Base-by-base conservation (phyloP, 139 green algal species). In the Zygnema cylindricum region DNA sequence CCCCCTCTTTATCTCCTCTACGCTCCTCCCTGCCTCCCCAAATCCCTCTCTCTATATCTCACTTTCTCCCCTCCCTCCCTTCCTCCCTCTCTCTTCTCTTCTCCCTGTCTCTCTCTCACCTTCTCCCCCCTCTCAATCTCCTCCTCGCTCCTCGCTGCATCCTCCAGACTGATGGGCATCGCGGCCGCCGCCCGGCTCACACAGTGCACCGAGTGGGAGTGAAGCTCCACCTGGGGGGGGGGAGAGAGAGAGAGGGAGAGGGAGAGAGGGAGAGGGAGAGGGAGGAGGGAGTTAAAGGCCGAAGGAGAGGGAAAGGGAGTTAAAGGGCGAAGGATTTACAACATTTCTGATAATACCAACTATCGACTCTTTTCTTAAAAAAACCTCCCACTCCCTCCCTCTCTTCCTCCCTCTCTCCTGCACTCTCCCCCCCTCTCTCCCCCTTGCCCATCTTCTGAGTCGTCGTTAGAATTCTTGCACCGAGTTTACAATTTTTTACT, bases 191-290 rank as follows among this genome's bases (percentile, higher is more conserved):
- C 86, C 21, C 55, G 55, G 69, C 79, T 93, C 40, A 98, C 91
- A 55, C 86, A 92, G 33, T 91, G 85, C 32, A 97, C 87, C 76
- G 84, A 77, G 0, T 69, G 93, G 54, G 96, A 94, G 25, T 95
- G 77, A 23, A 98, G 89, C 94, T 98, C 96, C 35, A 98, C 95
- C 94, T 98, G 85, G 57, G 30, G 30, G 25, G 57, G 57, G 30
- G 57, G 57, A 35, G 57, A 30, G 30, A 25, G 25, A 73, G 57
- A 73, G 57, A 30, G 30, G 57, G 30, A 30, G 57, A 35, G 30
- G 30, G 57, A 73, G 57, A 30, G 57, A 73, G 71, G 71, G 3
- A 16, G 49, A 25, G 49, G 49, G 16, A 7, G 71, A 79, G 71
- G 71, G 21, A 16, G 38, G 21, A 16, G 71, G 3, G 71, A 16